Conservation (phyloP, 169 alveolate species). For the Eimeria falciformis region DNA sequence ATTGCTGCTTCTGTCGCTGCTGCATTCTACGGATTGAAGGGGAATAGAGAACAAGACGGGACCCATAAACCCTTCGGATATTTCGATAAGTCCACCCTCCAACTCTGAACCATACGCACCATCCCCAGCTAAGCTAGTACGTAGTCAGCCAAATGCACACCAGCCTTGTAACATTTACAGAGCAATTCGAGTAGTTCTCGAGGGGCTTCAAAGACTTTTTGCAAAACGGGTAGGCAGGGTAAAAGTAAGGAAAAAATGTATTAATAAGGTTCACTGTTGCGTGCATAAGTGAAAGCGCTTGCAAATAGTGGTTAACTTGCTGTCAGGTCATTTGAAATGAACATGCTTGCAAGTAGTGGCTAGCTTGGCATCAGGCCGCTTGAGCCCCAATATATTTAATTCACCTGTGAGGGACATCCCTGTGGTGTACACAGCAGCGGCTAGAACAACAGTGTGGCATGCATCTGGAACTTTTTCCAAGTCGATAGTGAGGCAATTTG, state of each 20-base stretch:
- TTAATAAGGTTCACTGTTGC: neutral
- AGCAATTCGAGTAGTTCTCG: too few species aligned
- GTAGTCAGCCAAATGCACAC: too few species aligned
- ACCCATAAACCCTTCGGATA: conserved; percentile 73
- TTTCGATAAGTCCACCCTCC: conserved; percentile 60
- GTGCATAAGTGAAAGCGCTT: neutral
- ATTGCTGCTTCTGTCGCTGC: neutral
- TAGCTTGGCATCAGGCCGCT: neutral
- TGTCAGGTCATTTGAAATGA: neutral
- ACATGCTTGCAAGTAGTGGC: neutral
- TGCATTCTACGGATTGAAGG: conserved; percentile 8
- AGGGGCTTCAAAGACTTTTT: too few species aligned
- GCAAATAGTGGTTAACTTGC: neutral
- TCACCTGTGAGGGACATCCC: conserved; percentile 77
- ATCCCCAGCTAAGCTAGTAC: too few species aligned
- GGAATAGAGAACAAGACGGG: conserved; percentile 44
- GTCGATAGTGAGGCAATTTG: conserved; percentile 74
- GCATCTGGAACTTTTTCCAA: conserved; percentile 70
- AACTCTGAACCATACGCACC: conserved; percentile 27
- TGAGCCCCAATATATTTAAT: neutral
- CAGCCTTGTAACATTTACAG: too few species aligned
- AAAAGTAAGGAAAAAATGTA: neutral
- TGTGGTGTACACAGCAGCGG: conserved; percentile 75
- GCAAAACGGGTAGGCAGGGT: too few species aligned
- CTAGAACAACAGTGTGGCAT: conserved; percentile 70